A percentile compares a stretch with the other conserved stretches of the same genome.
phyloP scores from a whole-genome alignment of 2,329 filamentous ascomycete species.

The Dissoconium aciculare region DNA sequence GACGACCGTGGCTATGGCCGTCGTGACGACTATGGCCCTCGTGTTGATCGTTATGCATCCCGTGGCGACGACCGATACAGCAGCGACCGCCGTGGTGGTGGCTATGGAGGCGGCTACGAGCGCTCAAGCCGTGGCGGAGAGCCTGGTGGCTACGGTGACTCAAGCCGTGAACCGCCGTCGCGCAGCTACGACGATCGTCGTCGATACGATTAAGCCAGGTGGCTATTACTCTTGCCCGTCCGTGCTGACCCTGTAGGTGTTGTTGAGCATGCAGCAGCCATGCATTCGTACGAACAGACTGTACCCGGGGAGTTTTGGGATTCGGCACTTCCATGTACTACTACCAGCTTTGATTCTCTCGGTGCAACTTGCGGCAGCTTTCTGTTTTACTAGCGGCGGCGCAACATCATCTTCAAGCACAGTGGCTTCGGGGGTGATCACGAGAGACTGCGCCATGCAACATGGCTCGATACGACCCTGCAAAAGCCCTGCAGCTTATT shows the following conservation, averaged over 20 bases:
- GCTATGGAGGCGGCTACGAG: constrained; percentile 17
- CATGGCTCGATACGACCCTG: constrained; percentile 11
- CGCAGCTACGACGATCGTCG: constrained; percentile 23
- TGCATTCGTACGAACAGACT: constrained; percentile 11
- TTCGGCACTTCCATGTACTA: constrained; percentile 17
- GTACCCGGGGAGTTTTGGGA: constrained; percentile 16
- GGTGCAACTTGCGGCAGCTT: constrained; percentile 20
- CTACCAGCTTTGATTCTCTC: constrained; percentile 17
- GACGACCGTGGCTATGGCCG: constrained; percentile 49
- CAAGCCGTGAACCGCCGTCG: constrained; percentile 17
- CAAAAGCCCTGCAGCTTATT: constrained; percentile 8
- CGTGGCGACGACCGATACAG: constrained; percentile 24
- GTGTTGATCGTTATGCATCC: constrained; percentile 34
- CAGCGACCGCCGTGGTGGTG: constrained; percentile 13
- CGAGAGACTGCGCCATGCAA: constrained; percentile 11
- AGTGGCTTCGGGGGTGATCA: constrained; percentile 8
- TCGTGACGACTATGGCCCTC: constrained; percentile 36
- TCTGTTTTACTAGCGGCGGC: constrained; percentile 22
- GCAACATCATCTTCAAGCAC: constrained; percentile 5
- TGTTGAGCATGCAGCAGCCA: constrained; percentile 9
- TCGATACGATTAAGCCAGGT: constrained; percentile 19
- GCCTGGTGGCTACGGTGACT: constrained; percentile 16
- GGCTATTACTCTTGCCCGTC: constrained; percentile 9
- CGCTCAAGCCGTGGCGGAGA: neutral
- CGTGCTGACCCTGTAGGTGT: constrained; percentile 16